Evolutionary conservation across 176 grass and related monocot genomes (phyloP).

Genomic region (Saccharum officinarum): DNA sequence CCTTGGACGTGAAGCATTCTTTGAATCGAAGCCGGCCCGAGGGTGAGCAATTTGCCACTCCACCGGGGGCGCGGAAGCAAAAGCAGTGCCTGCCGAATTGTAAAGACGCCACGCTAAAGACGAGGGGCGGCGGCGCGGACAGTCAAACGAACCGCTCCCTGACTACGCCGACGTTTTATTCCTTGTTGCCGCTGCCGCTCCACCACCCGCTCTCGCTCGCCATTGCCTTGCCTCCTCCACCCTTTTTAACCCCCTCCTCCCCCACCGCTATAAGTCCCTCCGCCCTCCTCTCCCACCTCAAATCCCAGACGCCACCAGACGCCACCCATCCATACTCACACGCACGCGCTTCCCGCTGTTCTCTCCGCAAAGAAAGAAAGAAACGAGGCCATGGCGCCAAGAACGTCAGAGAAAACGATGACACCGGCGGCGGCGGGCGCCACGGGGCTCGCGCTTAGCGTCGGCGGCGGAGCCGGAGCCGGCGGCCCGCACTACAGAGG

Average conservation of each 20-base stretch:
- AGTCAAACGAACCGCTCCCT: slow-evolving; percentile 74
- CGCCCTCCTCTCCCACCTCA: slow-evolving; percentile 3
- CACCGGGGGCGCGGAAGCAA: neutral
- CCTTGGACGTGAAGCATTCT: neutral
- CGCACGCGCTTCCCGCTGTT: neutral
- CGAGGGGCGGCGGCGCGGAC: slow-evolving; percentile 60
- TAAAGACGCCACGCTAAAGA: slow-evolving; percentile 48
- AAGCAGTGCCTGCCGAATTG: neutral
- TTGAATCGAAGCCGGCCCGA: neutral
- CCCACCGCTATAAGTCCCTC: slow-evolving; percentile 26
- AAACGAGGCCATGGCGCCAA: slow-evolving; percentile 37
- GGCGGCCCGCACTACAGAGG: slow-evolving; percentile 63
- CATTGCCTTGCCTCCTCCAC: neutral
- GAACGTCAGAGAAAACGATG: slow-evolving; percentile 44
- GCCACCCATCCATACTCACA: neutral
- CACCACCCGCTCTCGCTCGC: slow-evolving; percentile 42
- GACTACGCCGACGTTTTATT: slow-evolving; percentile 67
- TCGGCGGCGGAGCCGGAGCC: neutral
- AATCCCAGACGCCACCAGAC: slow-evolving; percentile 25
- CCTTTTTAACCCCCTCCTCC: slow-evolving; percentile 37
- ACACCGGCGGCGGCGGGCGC: neutral
- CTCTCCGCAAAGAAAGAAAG: neutral
- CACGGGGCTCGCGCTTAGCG: slow-evolving; percentile 27
- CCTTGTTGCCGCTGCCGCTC: slow-evolving; percentile 48
- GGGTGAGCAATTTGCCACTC: neutral